Base-by-base conservation (phyloP, 1,139 yeast species). In the Pichiaceae sp. region DNA sequence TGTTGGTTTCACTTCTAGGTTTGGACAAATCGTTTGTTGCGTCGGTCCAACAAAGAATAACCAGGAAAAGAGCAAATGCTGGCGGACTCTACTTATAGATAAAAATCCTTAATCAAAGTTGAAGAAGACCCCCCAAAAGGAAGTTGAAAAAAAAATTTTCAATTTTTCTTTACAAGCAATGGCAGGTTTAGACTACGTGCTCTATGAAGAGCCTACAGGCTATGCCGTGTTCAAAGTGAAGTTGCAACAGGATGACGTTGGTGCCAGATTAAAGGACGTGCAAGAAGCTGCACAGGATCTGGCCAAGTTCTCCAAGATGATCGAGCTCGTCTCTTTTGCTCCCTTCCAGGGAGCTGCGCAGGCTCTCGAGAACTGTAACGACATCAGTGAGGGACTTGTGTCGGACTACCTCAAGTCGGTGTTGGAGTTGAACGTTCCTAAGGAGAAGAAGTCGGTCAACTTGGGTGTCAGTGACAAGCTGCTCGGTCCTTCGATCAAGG, bases 291-390 rank as follows among this genome's bases (percentile, higher is more conserved):
- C 89, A 46, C 79, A 73, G 54, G 98, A 93, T 56, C 76, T 91
- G 50, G 80, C 81, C 47, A 76, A 79, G 59, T 91, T 91, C 61
- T 85, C 96, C 55, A 91, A 91, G 67, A 73, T 91, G 72, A 78
- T 91, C 51, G 95, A 89, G 64, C 75, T 91, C 45, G 94, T 86
- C 29, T 84, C 96, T 19, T 93, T 91, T 66, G 96, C 96, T 45
- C 98, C 98, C 38, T 91, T 93, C 75, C 87, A 91, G 66, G 96
- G 96, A 53, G 98, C 98, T 42, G 97, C 98, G 41, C 96, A 91
- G 64, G 98, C 98, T 43, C 74, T 91, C 56, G 97, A 91, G 64
- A 93, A 91, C 59, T 96, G 97, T 53, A 91, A 93, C 59, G 98
- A 91, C 59, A 83, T 91, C 53, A 85, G 96, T 45, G 99, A 91